phyloP scores from a whole-genome alignment of 306 rosid species.

The Acacia crassicarpa region DNA sequence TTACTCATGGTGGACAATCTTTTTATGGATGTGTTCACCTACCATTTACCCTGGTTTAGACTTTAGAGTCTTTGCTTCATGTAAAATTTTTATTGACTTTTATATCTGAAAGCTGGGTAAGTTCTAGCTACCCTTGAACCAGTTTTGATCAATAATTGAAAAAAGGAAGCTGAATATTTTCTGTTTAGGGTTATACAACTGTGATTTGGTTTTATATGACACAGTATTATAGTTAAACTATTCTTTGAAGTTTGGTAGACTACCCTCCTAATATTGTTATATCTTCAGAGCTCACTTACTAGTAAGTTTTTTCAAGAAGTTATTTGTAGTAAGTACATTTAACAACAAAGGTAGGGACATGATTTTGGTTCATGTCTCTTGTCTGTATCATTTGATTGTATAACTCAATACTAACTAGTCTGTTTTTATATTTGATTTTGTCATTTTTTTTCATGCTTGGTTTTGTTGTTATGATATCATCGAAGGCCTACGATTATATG shows the following conservation, averaged over 20 bases:
- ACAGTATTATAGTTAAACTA: background rate
- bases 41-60: no score
- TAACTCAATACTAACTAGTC: background rate
- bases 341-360: background rate
- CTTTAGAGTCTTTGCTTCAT: no score
- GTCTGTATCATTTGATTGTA: conserved; percentile 1
- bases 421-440: conserved; percentile 2
- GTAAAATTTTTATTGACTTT: background rate
- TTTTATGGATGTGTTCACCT: no score
- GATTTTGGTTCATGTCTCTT: conserved; percentile 9
- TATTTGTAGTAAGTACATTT: no score
- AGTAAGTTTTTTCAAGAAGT: no score
- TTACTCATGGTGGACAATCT: no score
- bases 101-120: background rate
- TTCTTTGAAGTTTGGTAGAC: no score
- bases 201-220: background rate
- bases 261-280: no score
- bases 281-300: no score
- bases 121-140: background rate
- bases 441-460: background rate
- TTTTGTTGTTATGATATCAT: conserved; percentile 31
- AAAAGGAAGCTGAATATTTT: background rate
- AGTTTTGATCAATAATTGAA: background rate
- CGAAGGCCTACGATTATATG: conserved; percentile 56
- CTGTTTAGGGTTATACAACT: background rate